Conservation (phyloP, 169 alveolate species). For the Plasmodium knowlesi region DNA sequence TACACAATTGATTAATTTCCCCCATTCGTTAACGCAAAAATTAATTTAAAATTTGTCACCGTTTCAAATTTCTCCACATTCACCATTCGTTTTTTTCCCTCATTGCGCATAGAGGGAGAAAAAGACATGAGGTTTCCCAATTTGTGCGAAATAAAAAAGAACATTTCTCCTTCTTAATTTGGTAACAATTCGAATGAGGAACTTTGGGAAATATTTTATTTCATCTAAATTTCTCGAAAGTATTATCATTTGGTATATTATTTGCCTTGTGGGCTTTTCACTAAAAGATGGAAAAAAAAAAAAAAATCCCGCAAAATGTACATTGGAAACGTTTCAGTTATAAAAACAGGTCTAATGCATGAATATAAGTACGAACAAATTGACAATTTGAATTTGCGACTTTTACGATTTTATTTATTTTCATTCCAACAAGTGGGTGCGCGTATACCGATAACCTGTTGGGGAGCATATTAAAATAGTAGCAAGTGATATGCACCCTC, state of each 20-base stretch:
- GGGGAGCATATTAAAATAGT: neutral
- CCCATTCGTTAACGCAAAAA: neutral
- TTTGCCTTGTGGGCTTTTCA: neutral
- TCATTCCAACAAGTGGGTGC: neutral
- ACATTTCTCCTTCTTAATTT: neutral
- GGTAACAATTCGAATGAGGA: neutral
- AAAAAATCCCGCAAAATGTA: neutral
- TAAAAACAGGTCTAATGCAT: neutral
- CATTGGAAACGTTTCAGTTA: neutral
- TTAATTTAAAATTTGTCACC: neutral
- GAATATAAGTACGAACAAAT: neutral
- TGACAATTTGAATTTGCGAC: neutral
- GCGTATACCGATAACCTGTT: neutral
- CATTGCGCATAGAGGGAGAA: neutral
- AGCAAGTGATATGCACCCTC: neutral
- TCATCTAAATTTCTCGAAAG: neutral
- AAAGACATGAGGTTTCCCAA: slow-evolving; percentile 1
- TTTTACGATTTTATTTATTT: neutral
- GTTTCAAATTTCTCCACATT: neutral
- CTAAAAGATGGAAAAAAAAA: neutral
- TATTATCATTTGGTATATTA: neutral
- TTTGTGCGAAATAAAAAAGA: neutral
- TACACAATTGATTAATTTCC: neutral
- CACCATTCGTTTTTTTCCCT: neutral
- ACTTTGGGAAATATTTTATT: neutral